Conservation (phyloP, 2,329 filamentous ascomycete genomes). For the Sclerotinia minor region DNA sequence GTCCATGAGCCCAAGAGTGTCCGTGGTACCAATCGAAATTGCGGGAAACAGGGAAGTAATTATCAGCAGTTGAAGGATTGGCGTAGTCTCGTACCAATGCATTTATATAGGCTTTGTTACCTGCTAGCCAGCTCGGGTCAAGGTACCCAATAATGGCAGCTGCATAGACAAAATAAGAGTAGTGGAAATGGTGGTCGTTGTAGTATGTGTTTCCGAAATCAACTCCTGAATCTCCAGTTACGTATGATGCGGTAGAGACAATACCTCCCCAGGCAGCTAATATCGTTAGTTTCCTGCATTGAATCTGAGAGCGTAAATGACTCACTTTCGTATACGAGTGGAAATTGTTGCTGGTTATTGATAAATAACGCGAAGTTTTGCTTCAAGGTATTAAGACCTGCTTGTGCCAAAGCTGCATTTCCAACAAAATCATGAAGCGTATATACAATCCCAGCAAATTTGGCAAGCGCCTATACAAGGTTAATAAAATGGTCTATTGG, state of each 20-base stretch:
- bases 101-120: conserved; percentile 79
- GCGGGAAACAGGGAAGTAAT: conserved; percentile 77
- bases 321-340: conserved; percentile 59
- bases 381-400: conserved; percentile 63
- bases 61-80: conserved; percentile 70
- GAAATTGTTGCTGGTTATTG: conserved; percentile 66
- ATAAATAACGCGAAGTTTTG: conserved; percentile 65
- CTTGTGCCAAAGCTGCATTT: conserved; percentile 56
- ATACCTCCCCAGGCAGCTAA: conserved; percentile 72
- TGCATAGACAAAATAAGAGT: conserved; percentile 86
- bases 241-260: conserved; percentile 74
- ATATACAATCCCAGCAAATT: conserved; percentile 71
- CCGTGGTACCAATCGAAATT: conserved; percentile 89
- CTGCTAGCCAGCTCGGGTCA: conserved; percentile 70
- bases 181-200: conserved; percentile 75
- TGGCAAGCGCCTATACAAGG: conserved; percentile 60
- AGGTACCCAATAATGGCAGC: conserved; percentile 80
- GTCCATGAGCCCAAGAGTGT: conserved; percentile 87
- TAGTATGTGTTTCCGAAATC: conserved; percentile 93
- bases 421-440: conserved; percentile 63
- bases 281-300: not conserved
- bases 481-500: conserved; percentile 39
- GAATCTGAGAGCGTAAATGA: not conserved
- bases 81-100: conserved; percentile 78
- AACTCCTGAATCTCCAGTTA: conserved; percentile 63